Evolutionary conservation across 1,284 basidiomycete genomes (phyloP).

Genomic region (Mycena sp.): DNA sequence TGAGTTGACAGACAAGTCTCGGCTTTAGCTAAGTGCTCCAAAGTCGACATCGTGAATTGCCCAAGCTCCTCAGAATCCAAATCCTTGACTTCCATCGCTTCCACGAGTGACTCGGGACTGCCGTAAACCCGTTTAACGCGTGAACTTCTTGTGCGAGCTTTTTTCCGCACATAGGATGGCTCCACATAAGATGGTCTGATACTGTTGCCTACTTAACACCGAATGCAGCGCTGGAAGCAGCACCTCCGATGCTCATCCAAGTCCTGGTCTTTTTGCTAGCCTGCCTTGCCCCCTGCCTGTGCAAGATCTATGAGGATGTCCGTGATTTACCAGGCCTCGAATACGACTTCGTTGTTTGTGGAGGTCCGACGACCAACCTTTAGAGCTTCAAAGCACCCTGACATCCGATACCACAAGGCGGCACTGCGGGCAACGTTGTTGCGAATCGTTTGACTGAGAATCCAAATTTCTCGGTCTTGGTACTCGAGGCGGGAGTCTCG

Average conservation of each 20-base stretch:
- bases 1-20: too few relatives aligned
- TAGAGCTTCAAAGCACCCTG: neutral
- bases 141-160: neutral
- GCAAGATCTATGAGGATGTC: conserved; percentile 3
- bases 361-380: conserved; percentile 29
- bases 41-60: too few relatives aligned
- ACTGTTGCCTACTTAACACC: too few relatives aligned
- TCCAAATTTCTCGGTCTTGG: conserved; percentile 37
- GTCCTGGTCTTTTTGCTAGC: neutral
- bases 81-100: too few relatives aligned
- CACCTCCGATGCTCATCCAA: neutral
- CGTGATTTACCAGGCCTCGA: conserved; percentile 3
- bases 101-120: too few relatives aligned
- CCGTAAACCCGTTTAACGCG: too few relatives aligned
- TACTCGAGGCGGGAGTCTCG: conserved; percentile 45
- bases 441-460: conserved; percentile 45
- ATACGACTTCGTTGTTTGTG: conserved; percentile 42
- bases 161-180: too few relatives aligned
- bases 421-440: conserved; percentile 42
- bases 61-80: too few relatives aligned
- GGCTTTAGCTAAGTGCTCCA: too few relatives aligned
- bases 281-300: neutral
- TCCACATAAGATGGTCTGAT: too few relatives aligned
- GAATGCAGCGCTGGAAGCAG: too few relatives aligned
- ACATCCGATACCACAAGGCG: conserved; percentile 33